Base-by-base conservation (phyloP, 2,329 filamentous ascomycete genomes). In the Aspergillus brasiliensis region DNA sequence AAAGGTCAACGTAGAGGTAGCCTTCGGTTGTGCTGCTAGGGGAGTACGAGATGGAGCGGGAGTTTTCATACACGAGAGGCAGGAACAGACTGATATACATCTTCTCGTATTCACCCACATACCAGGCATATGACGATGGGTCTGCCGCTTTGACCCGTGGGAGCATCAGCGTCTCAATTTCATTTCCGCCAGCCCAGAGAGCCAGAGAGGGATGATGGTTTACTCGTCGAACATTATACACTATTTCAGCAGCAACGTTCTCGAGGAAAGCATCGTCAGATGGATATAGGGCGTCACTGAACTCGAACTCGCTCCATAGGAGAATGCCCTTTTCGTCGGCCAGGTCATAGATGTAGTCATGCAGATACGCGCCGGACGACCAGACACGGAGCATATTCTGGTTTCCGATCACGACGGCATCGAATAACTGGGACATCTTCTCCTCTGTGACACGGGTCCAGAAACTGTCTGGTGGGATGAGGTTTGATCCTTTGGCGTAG, bases 381-480 rank as follows among this genome's bases (percentile, higher is more conserved):
- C 86, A 88, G 2, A 88, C 82, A 5, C 86, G 80, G 3, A 88
- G 78, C 85, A 88, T 87, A 66, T 88, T 88, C 68, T 88, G 86
- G 61, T 88, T 86, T 2, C 83, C 84, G 23, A 79, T 79, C 1
- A 84, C 77, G 2, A 83, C 82, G 0, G 83, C 80, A 57, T 85
- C 76, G 56, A 88, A 85, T 0, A 87, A 73, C 38, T 80, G 76
- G 5, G 73, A 70, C 65, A 88, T 85, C 46, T 79, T 80, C 0
- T 75, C 73, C 23, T 77, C 70, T 0, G 84, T 87, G 5, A 88
- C 85, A 46, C 84, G 77, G 1, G 86, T 81, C 84, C 85, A 88
- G 69, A 88, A 88, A 2, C 81, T 80, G 68, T 88, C 85, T 0
- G 84, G 84, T 0, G 86, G 85, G 52, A 88, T 86, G 63, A 88